These are phyloP conservation scores for Hypoxylon cercidicola DNA, from an alignment of 495 filamentous ascomycete genomes.

Conservation along the genomic window DNA sequence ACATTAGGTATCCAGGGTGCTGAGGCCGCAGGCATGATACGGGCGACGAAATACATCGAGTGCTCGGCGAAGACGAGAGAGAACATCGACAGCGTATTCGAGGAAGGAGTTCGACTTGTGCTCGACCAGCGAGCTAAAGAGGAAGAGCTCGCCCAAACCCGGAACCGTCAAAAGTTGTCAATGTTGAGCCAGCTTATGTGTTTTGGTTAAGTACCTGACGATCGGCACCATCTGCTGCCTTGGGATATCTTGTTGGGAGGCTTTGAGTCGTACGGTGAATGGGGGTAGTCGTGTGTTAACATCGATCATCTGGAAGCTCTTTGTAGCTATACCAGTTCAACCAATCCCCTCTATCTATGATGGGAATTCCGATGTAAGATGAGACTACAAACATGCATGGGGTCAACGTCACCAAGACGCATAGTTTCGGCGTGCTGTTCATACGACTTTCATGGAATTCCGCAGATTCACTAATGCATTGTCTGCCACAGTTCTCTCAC, in stretches of 20 bases:
- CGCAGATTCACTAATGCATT: too few species aligned
- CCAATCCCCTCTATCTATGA: too few species aligned
- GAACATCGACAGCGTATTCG: conserved; percentile 37
- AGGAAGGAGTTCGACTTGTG: conserved; percentile 37
- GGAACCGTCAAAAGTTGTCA: not conserved
- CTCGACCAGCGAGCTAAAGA: conserved; percentile 20
- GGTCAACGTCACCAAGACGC: too few species aligned
- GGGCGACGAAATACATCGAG: conserved; percentile 38
- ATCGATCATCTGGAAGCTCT: too few species aligned
- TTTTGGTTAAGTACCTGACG: conserved; percentile 30
- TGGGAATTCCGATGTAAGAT: too few species aligned
- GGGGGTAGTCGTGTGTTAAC: too few species aligned
- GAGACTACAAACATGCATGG: too few species aligned
- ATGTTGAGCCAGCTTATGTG: conserved; percentile 23
- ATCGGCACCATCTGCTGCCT: not conserved
- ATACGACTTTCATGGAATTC: too few species aligned
- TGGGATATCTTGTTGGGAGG: not conserved
- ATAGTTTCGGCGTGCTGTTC: too few species aligned
- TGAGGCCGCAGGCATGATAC: conserved; percentile 13
- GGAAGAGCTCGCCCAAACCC: not conserved
- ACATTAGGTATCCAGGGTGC: conserved; percentile 10
- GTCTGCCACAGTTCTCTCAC: too few species aligned
- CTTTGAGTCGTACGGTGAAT: not conserved
- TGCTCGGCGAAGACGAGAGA: conserved; percentile 44
- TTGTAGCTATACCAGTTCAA: too few species aligned